Conservation (phyloP, 176 grass and related monocot genomes). For the Hordeum marinum region DNA sequence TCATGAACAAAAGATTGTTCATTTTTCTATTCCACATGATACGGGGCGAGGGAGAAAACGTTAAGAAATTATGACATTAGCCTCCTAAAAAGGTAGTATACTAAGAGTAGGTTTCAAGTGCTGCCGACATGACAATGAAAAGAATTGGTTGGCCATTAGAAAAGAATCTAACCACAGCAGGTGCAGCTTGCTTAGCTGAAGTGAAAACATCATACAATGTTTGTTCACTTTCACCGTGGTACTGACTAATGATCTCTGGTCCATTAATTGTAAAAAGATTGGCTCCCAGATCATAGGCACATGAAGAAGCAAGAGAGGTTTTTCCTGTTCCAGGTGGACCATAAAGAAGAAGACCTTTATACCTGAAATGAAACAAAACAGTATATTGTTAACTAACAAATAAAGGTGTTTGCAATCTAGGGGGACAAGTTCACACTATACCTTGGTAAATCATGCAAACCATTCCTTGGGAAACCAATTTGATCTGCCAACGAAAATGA, state of each 20-base stretch:
- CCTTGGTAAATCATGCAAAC: slow-evolving; percentile 52
- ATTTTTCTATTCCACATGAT: not conserved
- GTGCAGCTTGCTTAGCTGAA: slow-evolving; percentile 63
- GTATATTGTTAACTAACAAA: no score
- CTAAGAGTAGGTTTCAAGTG: not conserved
- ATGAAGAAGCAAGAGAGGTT: slow-evolving; percentile 76
- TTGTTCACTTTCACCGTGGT: slow-evolving; percentile 88
- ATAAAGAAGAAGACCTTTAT: slow-evolving; percentile 88
- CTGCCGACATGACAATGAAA: not conserved
- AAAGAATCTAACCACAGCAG: slow-evolving; percentile 71
- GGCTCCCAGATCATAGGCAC: slow-evolving; percentile 53
- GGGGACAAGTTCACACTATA: not conserved
- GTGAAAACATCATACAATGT: slow-evolving; percentile 65
- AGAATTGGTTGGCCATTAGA: slow-evolving; percentile 5
- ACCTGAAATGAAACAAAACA: no score
- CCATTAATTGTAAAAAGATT: slow-evolving; percentile 80
- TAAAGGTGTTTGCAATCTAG: no score
- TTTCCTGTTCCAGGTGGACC: slow-evolving; percentile 98
- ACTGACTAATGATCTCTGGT: slow-evolving; percentile 84
- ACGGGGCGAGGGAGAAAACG: not conserved
- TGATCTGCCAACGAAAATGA: slow-evolving; percentile 47
- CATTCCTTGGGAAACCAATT: slow-evolving; percentile 43
- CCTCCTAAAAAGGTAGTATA: not conserved
- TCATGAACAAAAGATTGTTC: not conserved
- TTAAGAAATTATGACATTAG: slow-evolving; percentile 3